phyloP scores from a whole-genome alignment of 2,329 filamentous ascomycete species.

The Amauroascus niger region DNA sequence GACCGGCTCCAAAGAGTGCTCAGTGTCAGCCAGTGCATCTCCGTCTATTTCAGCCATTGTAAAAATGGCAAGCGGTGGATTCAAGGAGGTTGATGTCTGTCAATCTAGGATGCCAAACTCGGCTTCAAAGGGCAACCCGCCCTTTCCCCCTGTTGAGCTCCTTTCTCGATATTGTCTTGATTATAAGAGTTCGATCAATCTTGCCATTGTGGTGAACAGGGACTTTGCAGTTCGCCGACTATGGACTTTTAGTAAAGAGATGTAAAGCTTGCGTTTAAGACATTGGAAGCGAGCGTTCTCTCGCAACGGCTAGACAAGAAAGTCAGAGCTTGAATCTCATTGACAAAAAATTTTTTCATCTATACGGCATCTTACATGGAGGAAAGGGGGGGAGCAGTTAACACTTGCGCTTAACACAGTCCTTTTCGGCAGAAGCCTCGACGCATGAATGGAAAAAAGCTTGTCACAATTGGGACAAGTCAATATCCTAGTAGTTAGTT shows the following conservation, averaged over 20 bases:
- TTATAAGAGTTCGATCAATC: neutral
- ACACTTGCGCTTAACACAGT: conserved; percentile 1
- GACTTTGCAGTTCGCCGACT: neutral
- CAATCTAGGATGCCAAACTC: neutral
- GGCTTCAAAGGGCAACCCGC: neutral
- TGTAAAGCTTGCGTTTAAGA: neutral
- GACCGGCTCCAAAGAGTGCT: neutral
- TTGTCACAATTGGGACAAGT: neutral
- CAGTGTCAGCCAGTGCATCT: neutral
- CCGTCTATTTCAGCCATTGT: conserved; percentile 6
- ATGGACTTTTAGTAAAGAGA: neutral
- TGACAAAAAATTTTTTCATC: neutral
- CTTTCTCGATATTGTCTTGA: neutral
- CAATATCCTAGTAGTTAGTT: neutral
- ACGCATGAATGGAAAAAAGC: conserved; percentile 6
- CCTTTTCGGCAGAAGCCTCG: neutral
- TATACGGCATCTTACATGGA: conserved; percentile 1
- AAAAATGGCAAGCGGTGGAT: neutral
- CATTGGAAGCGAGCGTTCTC: neutral
- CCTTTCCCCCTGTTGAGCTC: neutral
- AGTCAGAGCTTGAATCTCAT: neutral
- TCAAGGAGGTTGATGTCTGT: neutral
- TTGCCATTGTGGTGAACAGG: conserved; percentile 6
- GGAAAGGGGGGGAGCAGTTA: neutral
- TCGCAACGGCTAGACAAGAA: neutral